Base-by-base conservation (phyloP, 2,329 filamentous ascomycete species). In the Aspergillus quadrilineatus region DNA sequence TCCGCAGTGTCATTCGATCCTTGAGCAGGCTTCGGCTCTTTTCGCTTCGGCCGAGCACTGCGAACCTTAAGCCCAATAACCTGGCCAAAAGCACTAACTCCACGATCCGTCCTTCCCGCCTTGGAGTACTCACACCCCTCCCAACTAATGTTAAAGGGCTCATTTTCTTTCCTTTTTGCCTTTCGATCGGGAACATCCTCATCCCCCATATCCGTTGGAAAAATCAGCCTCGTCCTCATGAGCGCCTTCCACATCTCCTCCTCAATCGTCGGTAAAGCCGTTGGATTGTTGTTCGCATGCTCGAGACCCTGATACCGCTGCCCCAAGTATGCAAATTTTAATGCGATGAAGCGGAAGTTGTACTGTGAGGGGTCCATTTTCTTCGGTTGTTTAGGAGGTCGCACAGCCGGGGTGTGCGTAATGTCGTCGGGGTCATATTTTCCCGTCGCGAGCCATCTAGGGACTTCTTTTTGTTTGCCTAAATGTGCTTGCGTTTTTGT, bases 11-110 rank as follows among this genome's bases (percentile, higher is more conserved):
- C 61, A 58, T 61, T 58, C 30, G 32, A 50, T 7, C 45, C 57
- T 6, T 57, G 36, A 41, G 39, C 52, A 8, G 54, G 14, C 37
- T 53, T 49, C 15, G 15, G 26, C 47, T 22, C 47, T 34, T 60
- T 34, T 14, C 60, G 59, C 50, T 87, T 68, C 1, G 90, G 90
- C 63, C 83, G 79, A 65, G 89, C 89, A 73, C 92, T 97, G 69
- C 93, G 82, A 14, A 99, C 87, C 54, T 88, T 79, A 41, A 99
- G 77, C 0, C 87, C 89, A 67, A 99, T 86, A 56, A 99, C 94
- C 77, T 99, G 94, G 0, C 94, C 94, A 77, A 99, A 99, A 3
- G 94, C 92, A 73, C 92, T 97, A 36, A 99, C 94, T 10, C 94
- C 94, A 53, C 86, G 82, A 71, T 99, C 94, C 15, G 94, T 99